Percentiles rank a stretch among this genome's conserved stretches.
phyloP scores from a whole-genome alignment of 139 green algal genomes.

The Asterochloris sp. region DNA sequence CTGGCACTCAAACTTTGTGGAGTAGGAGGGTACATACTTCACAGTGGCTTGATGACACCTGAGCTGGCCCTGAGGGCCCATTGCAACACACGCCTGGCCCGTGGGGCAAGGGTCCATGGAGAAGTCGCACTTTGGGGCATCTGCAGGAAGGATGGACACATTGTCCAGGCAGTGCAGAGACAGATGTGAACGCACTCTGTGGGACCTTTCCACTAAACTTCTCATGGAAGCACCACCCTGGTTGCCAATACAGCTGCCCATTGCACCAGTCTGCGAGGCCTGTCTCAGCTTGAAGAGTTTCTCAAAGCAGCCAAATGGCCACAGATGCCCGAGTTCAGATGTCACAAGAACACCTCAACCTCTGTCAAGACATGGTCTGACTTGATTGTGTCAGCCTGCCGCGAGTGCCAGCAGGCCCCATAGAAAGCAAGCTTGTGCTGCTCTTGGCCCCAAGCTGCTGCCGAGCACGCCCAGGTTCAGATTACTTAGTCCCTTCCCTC shows the following conservation, averaged over 20 bases:
- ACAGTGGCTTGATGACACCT: constrained; percentile 46
- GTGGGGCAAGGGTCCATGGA: constrained; percentile 16
- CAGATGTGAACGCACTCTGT: background rate
- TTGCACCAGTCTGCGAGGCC: background rate
- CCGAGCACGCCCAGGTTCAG: background rate
- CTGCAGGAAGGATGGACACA: background rate
- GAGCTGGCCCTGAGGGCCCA: background rate
- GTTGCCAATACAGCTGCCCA: background rate
- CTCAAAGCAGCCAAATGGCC: background rate
- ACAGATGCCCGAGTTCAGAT: too few relatives aligned
- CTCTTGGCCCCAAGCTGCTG: background rate
- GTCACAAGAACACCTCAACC: too few relatives aligned
- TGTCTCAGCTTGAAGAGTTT: background rate
- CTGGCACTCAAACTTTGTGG: constrained; percentile 33
- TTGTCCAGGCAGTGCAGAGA: background rate
- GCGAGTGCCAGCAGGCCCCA: background rate
- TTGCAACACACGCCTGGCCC: constrained; percentile 13
- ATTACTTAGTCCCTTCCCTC: background rate
- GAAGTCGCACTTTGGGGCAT: constrained; percentile 22
- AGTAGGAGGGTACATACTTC: constrained; percentile 55
- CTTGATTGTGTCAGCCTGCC: background rate
- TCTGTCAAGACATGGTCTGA: background rate
- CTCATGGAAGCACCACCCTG: background rate
- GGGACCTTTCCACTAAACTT: background rate
- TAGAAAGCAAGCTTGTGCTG: background rate